phyloP scores from a whole-genome alignment of 148 eudicot genomes.

The Gaultheria prostrata region DNA sequence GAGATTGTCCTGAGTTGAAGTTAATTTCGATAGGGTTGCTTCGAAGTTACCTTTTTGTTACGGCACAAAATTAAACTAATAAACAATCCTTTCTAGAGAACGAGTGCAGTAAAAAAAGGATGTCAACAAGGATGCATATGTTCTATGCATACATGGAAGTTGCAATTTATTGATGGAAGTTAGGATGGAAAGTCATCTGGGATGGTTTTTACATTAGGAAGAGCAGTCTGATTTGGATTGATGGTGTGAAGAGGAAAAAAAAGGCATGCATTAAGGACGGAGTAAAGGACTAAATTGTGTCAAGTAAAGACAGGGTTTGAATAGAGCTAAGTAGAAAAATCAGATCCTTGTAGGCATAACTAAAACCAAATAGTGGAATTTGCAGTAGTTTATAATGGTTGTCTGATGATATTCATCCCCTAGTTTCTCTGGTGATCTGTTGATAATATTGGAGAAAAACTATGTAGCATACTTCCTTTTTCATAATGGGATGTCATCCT shows the following conservation, averaged over 20 bases:
- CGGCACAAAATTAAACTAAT: not conserved
- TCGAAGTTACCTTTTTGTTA: not conserved
- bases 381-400: not conserved
- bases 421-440: not conserved
- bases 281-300: not conserved
- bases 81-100: not conserved
- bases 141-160: not conserved
- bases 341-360: not conserved
- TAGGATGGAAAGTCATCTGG: not conserved
- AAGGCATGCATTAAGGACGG: not conserved
- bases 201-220: not conserved
- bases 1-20: not conserved
- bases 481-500: not conserved
- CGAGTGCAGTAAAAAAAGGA: not conserved
- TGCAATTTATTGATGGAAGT: not conserved
- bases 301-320: not conserved
- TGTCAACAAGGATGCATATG: not conserved
- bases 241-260: not conserved
- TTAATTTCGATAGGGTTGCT: not conserved
- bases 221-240: not conserved
- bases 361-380: not conserved
- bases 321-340: not conserved
- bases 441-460: not conserved
- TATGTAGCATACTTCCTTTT: not conserved
- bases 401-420: not conserved